Evolutionary conservation across 2,329 filamentous ascomycete genomes (phyloP).

Genomic region (Leptographium flavum): DNA sequence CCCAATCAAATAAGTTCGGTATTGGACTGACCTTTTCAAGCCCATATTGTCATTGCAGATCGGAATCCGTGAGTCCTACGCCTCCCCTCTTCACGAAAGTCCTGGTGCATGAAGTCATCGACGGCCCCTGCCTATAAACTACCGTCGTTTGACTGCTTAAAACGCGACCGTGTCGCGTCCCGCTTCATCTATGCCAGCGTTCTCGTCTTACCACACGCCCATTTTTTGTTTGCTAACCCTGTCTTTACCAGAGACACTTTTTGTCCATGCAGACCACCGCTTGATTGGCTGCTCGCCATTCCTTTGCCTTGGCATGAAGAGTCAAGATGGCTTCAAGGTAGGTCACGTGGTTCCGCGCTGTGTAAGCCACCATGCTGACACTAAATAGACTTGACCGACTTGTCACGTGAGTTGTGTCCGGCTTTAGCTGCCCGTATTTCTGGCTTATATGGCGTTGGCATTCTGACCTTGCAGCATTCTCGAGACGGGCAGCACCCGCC

Average conservation of each 20-base stretch:
- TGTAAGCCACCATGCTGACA: conserved; percentile 13
- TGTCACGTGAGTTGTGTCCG: conserved; percentile 60
- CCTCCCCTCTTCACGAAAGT: no score
- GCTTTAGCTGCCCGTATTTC: neutral
- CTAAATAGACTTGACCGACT: conserved; percentile 59
- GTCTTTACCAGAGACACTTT: neutral
- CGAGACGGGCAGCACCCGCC: conserved; percentile 89
- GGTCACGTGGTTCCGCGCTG: conserved; percentile 10
- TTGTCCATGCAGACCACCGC: neutral
- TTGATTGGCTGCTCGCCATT: conserved; percentile 8
- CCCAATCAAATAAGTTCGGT: neutral
- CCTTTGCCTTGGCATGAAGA: conserved; percentile 18
- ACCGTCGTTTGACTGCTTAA: no score
- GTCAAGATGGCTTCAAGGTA: conserved; percentile 44
- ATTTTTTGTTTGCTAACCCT: neutral
- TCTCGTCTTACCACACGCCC: no score
- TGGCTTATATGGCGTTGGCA: neutral
- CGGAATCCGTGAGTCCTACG: no score
- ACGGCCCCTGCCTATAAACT: no score
- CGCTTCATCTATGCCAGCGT: no score
- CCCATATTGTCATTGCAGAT: neutral
- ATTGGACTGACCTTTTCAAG: neutral
- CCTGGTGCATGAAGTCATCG: no score
- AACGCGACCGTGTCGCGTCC: no score
- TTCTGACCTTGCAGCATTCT: conserved; percentile 74